Evolutionary conservation across 129 eudicot species (phyloP).

Genomic region (Helianthus tuberosus): DNA sequence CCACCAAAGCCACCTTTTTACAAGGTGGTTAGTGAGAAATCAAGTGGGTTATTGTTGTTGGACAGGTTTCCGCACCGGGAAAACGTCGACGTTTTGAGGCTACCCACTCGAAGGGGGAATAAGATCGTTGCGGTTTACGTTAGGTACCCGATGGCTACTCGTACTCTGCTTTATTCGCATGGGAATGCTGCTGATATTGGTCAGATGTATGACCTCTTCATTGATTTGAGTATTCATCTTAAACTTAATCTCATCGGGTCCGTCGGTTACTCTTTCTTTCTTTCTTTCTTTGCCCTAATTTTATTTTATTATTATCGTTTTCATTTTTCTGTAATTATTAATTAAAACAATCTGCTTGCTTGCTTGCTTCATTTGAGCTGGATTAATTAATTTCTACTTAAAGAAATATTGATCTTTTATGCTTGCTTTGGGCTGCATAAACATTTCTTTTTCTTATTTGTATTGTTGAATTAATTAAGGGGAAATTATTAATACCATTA

Average conservation of each 20-base stretch:
- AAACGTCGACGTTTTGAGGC: conserved; percentile 71
- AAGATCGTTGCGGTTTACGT: conserved; percentile 75
- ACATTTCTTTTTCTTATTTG: conserved; percentile 2
- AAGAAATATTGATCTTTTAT: too few species aligned
- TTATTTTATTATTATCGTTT: neutral
- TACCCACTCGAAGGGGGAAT: conserved; percentile 59
- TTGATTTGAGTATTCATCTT: conserved; percentile 77
- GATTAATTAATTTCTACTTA: too few species aligned
- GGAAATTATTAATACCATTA: neutral
- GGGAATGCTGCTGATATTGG: conserved; percentile 97
- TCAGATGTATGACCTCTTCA: conserved; percentile 87
- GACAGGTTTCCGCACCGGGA: conserved; percentile 70
- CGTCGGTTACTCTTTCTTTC: conserved; percentile 10
- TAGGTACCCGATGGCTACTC: conserved; percentile 76
- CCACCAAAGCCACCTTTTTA: conserved; percentile 89
- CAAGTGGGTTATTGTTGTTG: conserved; percentile 54
- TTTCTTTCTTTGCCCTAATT: conserved; percentile 14
- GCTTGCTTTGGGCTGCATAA: neutral
- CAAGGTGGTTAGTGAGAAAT: conserved; percentile 58
- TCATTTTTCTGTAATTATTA: too few species aligned
- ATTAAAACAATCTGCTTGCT: too few species aligned
- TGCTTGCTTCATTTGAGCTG: too few species aligned
- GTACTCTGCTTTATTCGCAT: conserved; percentile 75
- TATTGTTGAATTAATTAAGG: neutral
- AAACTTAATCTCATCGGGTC: conserved; percentile 77